Conservation (phyloP, 2,329 filamentous ascomycete genomes). For the Chaetomium olivaceum region DNA sequence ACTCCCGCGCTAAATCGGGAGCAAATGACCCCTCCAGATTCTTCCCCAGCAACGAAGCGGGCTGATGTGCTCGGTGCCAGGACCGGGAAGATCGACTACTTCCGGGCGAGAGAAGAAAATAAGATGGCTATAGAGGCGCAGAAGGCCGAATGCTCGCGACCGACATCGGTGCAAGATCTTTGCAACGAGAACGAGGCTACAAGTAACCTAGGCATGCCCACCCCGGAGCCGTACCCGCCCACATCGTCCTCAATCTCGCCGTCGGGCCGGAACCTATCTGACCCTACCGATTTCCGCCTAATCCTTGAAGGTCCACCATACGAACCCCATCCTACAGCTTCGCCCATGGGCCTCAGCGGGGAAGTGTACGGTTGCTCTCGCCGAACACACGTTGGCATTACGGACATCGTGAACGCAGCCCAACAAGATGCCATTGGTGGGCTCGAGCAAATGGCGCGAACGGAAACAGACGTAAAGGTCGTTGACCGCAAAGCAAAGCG, state of each 20-base stretch:
- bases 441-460: not conserved
- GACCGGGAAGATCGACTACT: conserved; percentile 34
- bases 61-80: conserved; percentile 27
- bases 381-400: conserved; percentile 28
- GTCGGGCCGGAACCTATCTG: not conserved
- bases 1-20: not conserved
- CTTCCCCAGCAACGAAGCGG: not conserved
- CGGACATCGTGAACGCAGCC: conserved; percentile 29
- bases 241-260: not conserved
- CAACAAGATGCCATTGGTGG: not conserved
- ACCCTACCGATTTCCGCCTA: not conserved
- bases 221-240: not conserved
- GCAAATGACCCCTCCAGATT: not conserved
- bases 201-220: not conserved
- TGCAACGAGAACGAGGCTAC: conserved; percentile 16
- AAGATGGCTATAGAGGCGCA: conserved; percentile 21
- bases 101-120: conserved; percentile 35
- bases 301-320: not conserved
- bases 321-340: not conserved
- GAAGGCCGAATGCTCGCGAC: not conserved
- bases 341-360: not conserved
- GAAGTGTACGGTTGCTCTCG: not conserved
- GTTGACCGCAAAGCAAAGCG: conserved; percentile 32
- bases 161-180: conserved; percentile 20
- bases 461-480: not conserved